Conservation (phyloP, 176 grass and related monocot species). For the Pharus latifolius region DNA sequence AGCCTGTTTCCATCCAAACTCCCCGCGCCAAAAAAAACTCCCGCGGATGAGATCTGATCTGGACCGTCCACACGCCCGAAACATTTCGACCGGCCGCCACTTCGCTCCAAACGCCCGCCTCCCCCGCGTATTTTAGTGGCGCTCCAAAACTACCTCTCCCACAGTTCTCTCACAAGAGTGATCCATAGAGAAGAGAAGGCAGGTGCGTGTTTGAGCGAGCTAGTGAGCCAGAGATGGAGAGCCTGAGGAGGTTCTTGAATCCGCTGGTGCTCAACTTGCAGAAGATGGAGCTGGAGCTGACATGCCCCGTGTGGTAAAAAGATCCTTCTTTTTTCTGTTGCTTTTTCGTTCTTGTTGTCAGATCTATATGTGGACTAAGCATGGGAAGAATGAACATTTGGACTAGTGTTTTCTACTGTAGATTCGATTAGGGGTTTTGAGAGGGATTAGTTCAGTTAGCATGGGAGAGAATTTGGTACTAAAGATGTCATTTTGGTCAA, state of each 20-base stretch:
- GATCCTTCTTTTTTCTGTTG: no score
- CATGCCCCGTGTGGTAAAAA: slow-evolving; percentile 95
- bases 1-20: no score
- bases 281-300: slow-evolving; percentile 98
- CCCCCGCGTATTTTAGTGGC: slow-evolving; percentile 5
- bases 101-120: not conserved
- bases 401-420: not conserved
- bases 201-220: not conserved
- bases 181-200: not conserved
- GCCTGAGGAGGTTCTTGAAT: slow-evolving; percentile 70
- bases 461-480: no score
- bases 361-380: not conserved
- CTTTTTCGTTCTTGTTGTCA: not conserved
- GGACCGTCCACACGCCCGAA: not conserved
- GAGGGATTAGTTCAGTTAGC: no score
- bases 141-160: not conserved
- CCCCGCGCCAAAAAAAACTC: no score
- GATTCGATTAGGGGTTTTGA: no score
- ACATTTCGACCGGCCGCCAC: slow-evolving; percentile 11
- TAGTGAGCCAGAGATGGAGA: slow-evolving; percentile 28
- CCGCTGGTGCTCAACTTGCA: slow-evolving; percentile 83
- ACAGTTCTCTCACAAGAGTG: not conserved
- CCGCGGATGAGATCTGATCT: not conserved
- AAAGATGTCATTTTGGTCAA: not conserved
- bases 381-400: not conserved